Base-by-base conservation (phyloP, 2,329 filamentous ascomycete species). In the Xenoacremonium recifei region DNA sequence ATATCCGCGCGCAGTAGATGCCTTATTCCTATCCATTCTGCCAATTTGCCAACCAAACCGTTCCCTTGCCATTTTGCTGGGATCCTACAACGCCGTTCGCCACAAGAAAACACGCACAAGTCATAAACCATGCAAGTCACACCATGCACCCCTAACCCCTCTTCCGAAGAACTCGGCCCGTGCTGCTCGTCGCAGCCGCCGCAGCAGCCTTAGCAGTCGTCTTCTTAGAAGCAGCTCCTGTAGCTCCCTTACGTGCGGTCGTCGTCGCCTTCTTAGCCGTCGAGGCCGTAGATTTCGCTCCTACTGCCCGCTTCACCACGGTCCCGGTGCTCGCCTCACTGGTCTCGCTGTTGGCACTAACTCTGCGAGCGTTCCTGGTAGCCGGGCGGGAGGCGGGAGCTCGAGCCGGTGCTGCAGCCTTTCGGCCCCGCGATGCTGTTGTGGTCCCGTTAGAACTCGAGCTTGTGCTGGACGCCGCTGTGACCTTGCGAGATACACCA, bases 311-410 rank as follows among this genome's bases (percentile, higher is more conserved):
- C 62, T 76, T 77, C 32, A 85, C 72, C 17, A 86, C 80, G 0
- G 84, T 87, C 6, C 79, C 76, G 12, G 76, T 77, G 61, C 82
- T 87, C 5, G 68, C 72, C 41, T 84, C 79, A 53, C 82, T 86
- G 13, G 77, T 72, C 57, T 82, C 82, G 59, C 82, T 86, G 42
- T 70, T 72, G 51, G 68, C 74, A 54, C 84, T 87, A 57, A 69
- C 64, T 60, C 79, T 73, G 47, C 75, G 71, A 41, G 67, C 68
- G 25, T 69, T 73, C 45, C 74, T 72, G 23, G 75, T 76, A 16
- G 67, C 66, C 21, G 65, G 62, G 23, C 66, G 61, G 10, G 63
- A 56, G 13, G 59, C 48, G 20, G 60, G 50, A 19, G 68, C 65
- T 37, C 64, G 67, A n/a, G 59, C 47, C 1, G 66, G 58, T 23